These are phyloP conservation scores for Melaleuca quinquenervia DNA, from an alignment of 345 rosid genomes.

Conservation along the genomic window DNA sequence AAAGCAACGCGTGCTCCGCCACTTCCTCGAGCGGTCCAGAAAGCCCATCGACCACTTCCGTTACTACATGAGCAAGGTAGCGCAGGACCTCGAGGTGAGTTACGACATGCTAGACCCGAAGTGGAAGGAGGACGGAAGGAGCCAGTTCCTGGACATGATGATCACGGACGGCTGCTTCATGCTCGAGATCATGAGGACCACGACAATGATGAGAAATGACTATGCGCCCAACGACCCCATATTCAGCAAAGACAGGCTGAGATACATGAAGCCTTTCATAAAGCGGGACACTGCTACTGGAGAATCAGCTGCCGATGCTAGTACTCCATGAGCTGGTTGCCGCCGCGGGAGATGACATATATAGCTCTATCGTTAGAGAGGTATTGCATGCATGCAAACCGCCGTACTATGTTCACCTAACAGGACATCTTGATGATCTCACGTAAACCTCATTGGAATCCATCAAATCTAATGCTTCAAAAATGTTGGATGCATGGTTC, in stretches of 20 bases:
- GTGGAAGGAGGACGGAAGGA: no score
- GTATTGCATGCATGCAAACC: no score
- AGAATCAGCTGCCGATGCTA: conserved; percentile 40
- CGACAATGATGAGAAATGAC: background rate
- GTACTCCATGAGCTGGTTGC: conserved; percentile 17
- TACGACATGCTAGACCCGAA: no score
- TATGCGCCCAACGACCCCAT: conserved; percentile 29
- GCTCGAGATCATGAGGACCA: no score
- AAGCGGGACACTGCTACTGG: conserved; percentile 39
- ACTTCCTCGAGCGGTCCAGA: background rate
- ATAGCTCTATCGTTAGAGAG: no score
- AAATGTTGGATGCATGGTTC: background rate
- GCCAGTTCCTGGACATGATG: no score
- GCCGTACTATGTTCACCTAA: no score
- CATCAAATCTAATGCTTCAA: background rate
- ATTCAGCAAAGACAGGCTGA: conserved; percentile 30
- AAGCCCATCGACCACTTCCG: no score
- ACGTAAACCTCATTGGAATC: background rate
- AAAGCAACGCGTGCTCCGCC: conserved; percentile 1
- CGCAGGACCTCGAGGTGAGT: no score
- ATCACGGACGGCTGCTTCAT: no score
- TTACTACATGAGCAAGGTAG: no score
- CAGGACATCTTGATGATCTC: background rate
- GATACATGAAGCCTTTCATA: conserved; percentile 15
- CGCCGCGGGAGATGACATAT: background rate